These are phyloP conservation scores for Grosmannia serpens DNA, from an alignment of 2,329 filamentous ascomycete genomes.

Conservation along the genomic window DNA sequence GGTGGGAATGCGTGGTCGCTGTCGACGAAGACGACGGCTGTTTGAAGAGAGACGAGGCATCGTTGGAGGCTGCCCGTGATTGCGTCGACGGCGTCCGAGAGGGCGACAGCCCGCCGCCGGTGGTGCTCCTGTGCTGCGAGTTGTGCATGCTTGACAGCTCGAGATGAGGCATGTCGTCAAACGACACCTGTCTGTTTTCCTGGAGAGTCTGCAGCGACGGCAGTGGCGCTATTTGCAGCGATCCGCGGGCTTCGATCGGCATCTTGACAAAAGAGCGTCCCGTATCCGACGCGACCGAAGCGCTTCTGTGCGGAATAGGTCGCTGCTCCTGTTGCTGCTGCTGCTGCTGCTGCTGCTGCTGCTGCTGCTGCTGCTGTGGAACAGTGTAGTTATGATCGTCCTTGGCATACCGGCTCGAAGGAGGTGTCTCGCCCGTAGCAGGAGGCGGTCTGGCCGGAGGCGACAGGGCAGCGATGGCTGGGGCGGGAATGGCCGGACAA, in stretches of 20 bases:
- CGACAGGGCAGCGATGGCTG: neutral
- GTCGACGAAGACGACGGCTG: conserved; percentile 21
- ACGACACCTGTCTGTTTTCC: conserved; percentile 11
- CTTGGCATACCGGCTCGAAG: neutral
- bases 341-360: neutral
- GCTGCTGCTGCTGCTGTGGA: neutral
- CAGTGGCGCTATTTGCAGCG: conserved; percentile 1
- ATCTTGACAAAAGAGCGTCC: neutral
- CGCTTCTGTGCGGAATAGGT: neutral
- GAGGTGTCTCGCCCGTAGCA: neutral
- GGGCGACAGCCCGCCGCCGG: conserved; percentile 22
- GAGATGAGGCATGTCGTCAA: conserved; percentile 14
- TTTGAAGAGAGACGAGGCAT: conserved; percentile 13
- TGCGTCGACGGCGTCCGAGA: conserved; percentile 20
- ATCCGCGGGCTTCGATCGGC: neutral
- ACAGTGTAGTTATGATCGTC: neutral
- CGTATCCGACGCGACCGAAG: neutral
- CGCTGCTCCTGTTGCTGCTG: neutral
- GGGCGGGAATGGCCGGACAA: neutral
- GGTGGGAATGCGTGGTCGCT: conserved; percentile 34
- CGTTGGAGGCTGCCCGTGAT: conserved; percentile 21
- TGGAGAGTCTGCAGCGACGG: conserved; percentile 8
- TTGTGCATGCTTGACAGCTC: conserved; percentile 19
- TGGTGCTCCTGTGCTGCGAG: conserved; percentile 19
- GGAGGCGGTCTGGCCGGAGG: neutral